Conservation (phyloP, 2,329 filamentous ascomycete genomes). For the Apiospora saccharicola region DNA sequence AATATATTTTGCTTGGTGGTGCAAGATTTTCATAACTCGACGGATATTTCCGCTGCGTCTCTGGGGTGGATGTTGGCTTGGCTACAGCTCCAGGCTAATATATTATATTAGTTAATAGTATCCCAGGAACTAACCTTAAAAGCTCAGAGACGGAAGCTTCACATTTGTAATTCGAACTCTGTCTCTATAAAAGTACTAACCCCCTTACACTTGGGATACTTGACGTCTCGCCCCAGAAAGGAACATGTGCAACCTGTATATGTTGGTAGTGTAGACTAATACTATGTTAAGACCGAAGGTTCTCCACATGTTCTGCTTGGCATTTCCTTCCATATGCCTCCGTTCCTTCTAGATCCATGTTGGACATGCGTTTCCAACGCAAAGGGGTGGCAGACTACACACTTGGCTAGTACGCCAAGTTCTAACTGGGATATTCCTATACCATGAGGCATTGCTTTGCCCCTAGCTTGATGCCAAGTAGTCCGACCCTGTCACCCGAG, state of each 20-base stretch:
- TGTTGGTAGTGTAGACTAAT: too few relatives aligned
- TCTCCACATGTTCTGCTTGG: not conserved
- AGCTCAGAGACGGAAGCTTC: not conserved
- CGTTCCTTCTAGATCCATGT: not conserved
- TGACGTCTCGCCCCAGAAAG: not conserved
- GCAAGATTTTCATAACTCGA: not conserved
- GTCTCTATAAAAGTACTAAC: not conserved
- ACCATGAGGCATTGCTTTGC: not conserved
- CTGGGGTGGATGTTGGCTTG: not conserved
- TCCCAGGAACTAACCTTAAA: not conserved
- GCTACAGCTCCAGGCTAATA: not conserved
- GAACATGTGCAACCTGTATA: too few relatives aligned
- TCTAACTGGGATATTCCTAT: not conserved
- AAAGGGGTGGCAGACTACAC: not conserved
- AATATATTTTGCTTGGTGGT: constrained; percentile 6
- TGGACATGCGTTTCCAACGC: not conserved
- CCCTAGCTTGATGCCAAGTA: not conserved
- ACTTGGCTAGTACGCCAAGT: not conserved
- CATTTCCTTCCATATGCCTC: not conserved
- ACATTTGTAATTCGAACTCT: too few relatives aligned
- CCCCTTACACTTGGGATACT: not conserved
- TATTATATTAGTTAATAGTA: not conserved
- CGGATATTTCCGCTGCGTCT: not conserved
- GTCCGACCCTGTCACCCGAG: not conserved
- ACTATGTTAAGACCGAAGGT: too few relatives aligned